phyloP scores from a whole-genome alignment of 2,329 filamentous ascomycete genomes.

The Cylindrodendrum hubeiense region DNA sequence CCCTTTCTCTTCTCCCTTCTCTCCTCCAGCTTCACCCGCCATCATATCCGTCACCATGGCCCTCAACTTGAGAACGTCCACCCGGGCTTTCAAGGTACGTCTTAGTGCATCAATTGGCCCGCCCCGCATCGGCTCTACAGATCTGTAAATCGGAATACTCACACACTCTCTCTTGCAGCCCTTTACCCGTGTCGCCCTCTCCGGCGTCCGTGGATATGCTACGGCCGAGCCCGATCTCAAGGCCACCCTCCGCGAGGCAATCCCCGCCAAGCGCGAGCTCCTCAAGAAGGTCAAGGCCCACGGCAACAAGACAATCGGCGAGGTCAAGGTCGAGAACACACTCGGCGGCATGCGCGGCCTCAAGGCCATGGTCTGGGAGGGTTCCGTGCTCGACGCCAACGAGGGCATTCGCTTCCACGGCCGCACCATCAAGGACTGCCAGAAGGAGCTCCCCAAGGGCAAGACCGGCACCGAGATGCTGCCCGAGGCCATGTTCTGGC shows the following conservation, averaged over 20 bases:
- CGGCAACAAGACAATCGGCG: constrained; percentile 84
- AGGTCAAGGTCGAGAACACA: constrained; percentile 93
- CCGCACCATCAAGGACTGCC: constrained; percentile 97
- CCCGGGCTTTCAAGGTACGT: constrained; percentile 74
- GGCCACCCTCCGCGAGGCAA: constrained; percentile 82
- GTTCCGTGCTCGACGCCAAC: constrained; percentile 94
- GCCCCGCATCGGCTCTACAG: not conserved
- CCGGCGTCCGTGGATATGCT: constrained; percentile 71
- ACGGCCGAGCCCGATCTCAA: constrained; percentile 91
- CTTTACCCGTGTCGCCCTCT: constrained; percentile 47
- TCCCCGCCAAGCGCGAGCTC: constrained; percentile 93
- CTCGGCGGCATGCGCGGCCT: constrained; percentile 97
- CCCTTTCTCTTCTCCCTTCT: constrained; percentile 6
- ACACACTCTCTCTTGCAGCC: constrained; percentile 38
- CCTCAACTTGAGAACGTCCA: constrained; percentile 71
- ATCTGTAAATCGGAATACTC: constrained; percentile 2
- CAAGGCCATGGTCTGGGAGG: constrained; percentile 99
- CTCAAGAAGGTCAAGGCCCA: constrained; percentile 94
- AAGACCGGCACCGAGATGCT: constrained; percentile 95
- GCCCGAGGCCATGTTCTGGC: constrained; percentile 99
- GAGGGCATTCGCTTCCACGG: constrained; percentile 99
- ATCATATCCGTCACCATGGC: constrained; percentile 63
- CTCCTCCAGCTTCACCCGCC: not conserved
- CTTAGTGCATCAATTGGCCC: not conserved
- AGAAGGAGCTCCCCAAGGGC: constrained; percentile 92